phyloP scores from a whole-genome alignment of 176 grass and related monocot species.

The Microstegium vimineum region DNA sequence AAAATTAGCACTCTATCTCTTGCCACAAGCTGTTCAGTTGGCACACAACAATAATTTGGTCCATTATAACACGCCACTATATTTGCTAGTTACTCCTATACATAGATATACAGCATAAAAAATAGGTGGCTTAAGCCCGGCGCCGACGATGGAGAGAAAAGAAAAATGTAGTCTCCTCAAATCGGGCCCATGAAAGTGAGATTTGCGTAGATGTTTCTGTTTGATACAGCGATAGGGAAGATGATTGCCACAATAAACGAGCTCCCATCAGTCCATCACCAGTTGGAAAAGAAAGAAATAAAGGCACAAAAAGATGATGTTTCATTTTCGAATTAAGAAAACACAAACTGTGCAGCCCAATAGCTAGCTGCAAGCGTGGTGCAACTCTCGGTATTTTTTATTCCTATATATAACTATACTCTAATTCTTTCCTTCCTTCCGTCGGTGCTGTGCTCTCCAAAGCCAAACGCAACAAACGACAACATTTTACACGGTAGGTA shows the following conservation, averaged over 20 bases:
- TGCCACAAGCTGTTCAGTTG: too few species aligned
- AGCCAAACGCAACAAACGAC: constrained; percentile 2
- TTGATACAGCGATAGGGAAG: neutral
- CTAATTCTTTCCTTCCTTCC: neutral
- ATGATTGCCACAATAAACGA: neutral
- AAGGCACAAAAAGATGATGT: neutral
- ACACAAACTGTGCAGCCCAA: neutral
- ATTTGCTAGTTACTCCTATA: neutral
- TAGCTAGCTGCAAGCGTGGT: constrained; percentile 10
- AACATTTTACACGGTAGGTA: neutral
- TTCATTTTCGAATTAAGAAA: constrained; percentile 15
- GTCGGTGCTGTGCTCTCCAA: constrained; percentile 28
- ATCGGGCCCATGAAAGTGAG: neutral
- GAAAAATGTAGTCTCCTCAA: neutral
- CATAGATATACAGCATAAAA: too few species aligned
- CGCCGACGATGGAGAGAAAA: neutral
- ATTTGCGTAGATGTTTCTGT: neutral
- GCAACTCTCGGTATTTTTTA: neutral
- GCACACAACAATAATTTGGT: too few species aligned
- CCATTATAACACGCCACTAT: too few species aligned
- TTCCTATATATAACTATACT: neutral
- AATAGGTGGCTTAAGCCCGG: neutral
- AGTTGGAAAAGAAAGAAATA: neutral
- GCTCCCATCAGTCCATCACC: neutral
- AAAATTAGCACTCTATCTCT: too few species aligned